A percentile compares a stretch with the other conserved stretches of the same genome.
These are phyloP conservation scores for Nicotiana undulata DNA, from an alignment of 257 asterid genomes.

Conservation along the genomic window DNA sequence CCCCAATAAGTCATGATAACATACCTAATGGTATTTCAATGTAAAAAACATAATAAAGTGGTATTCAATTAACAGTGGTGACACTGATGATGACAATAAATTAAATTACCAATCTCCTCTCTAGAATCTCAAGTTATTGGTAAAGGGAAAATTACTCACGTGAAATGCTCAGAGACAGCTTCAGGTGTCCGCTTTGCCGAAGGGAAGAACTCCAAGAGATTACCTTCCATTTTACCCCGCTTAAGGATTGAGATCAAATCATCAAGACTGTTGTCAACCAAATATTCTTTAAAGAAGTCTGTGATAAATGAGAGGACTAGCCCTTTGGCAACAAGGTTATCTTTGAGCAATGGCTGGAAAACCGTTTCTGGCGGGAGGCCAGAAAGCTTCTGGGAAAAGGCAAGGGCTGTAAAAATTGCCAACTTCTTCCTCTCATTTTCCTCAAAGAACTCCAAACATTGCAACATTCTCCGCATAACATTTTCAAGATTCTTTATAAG, in stretches of 20 bases:
- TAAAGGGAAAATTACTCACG: conserved; percentile 40
- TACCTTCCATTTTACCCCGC: conserved; percentile 90
- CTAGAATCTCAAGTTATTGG: not conserved
- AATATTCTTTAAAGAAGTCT: conserved; percentile 89
- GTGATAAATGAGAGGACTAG: conserved; percentile 87
- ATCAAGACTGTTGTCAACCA: conserved; percentile 93
- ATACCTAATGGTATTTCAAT: not conserved
- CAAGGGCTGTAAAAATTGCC: conserved; percentile 97
- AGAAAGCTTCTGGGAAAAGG: conserved; percentile 94
- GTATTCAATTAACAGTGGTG: not conserved
- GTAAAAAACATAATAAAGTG: not conserved
- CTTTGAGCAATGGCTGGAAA: conserved; percentile 93
- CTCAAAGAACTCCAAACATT: conserved; percentile 86
- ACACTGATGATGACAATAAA: too few relatives aligned
- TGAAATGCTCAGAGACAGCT: conserved; percentile 88
- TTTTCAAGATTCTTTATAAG: conserved; percentile 97
- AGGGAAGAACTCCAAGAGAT: conserved; percentile 84
- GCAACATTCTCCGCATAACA: conserved; percentile 90
- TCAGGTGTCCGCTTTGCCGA: conserved; percentile 80
- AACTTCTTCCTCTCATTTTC: conserved; percentile 96
- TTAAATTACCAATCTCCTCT: not conserved
- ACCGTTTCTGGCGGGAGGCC: conserved; percentile 98
- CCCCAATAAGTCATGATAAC: not conserved
- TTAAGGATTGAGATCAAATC: conserved; percentile 84
- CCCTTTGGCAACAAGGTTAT: conserved; percentile 95